A percentile compares a stretch with the other conserved stretches of the same genome.
These are phyloP conservation scores for Beverwykella pulmonaria DNA, from an alignment of 495 filamentous ascomycete genomes.

Conservation along the genomic window DNA sequence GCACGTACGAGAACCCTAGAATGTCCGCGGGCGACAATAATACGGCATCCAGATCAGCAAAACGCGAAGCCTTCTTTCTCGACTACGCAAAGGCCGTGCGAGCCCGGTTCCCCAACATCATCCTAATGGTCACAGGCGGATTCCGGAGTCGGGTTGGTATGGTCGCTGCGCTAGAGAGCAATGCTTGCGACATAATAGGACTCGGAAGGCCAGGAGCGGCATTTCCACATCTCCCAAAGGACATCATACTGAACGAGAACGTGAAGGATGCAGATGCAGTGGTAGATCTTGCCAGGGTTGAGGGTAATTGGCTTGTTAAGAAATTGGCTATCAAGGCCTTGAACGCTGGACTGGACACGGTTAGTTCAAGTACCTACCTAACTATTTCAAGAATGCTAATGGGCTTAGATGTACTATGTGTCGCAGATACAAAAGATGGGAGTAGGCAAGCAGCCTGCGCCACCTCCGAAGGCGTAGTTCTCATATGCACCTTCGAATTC, in stretches of 20 bases:
- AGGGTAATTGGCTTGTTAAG: constrained; percentile 43
- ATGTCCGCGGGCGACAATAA: constrained; percentile 25
- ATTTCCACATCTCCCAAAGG: constrained; percentile 53
- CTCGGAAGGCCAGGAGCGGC: constrained; percentile 58
- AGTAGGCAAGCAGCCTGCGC: constrained; percentile 1
- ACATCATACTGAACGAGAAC: constrained; percentile 56
- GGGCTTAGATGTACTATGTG: constrained; percentile 15
- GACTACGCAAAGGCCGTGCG: constrained; percentile 57
- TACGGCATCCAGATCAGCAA: constrained; percentile 44
- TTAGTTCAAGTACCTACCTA: not conserved
- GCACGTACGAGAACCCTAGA: constrained; percentile 57
- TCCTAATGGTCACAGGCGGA: constrained; percentile 59
- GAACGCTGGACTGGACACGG: constrained; percentile 51
- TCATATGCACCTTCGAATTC: too few relatives aligned
- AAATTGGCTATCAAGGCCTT: constrained; percentile 48
- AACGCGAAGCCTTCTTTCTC: constrained; percentile 66
- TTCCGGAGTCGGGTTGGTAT: constrained; percentile 61
- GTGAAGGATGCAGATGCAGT: constrained; percentile 54
- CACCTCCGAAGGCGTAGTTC: constrained; percentile 1
- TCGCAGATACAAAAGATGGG: constrained; percentile 19
- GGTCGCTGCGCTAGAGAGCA: constrained; percentile 53
- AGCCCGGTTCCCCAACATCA: constrained; percentile 48
- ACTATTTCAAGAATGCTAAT: constrained; percentile 9
- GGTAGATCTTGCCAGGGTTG: constrained; percentile 47
- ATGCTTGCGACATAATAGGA: constrained; percentile 62